A percentile compares a stretch with the other conserved stretches of the same genome.
Conservation (phyloP, 2,329 filamentous ascomycete genomes). For the Metarhizium album region DNA sequence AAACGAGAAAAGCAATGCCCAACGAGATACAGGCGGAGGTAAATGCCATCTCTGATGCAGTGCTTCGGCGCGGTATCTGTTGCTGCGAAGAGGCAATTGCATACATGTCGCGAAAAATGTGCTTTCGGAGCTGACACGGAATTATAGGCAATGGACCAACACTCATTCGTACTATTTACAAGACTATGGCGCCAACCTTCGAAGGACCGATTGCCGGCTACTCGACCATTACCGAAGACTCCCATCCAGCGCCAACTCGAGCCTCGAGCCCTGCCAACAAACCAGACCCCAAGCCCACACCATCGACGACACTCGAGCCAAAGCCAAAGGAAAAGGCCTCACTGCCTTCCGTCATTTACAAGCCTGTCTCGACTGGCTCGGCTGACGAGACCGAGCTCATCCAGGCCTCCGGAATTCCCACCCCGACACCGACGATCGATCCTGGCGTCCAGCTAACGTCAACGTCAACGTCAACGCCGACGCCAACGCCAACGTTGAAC, state of each 20-base stretch:
- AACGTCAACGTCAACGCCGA: conserved; percentile 9
- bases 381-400: conserved; percentile 18
- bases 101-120: not conserved
- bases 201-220: conserved; percentile 31
- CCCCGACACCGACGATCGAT: conserved; percentile 6
- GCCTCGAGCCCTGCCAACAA: not conserved
- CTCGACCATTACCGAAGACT: conserved; percentile 20
- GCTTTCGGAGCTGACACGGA: not conserved
- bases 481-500: conserved; percentile 10
- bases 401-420: conserved; percentile 17
- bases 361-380: conserved; percentile 15
- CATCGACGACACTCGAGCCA: conserved; percentile 4
- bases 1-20: not conserved
- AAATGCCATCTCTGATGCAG: not conserved
- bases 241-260: conserved; percentile 5
- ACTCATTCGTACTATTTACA: conserved; percentile 28
- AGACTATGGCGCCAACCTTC: conserved; percentile 30
- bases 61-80: too few relatives aligned
- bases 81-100: not conserved
- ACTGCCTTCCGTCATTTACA: conserved; percentile 17
- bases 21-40: conserved; percentile 1
- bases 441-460: conserved; percentile 7
- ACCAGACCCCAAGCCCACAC: conserved; percentile 1
- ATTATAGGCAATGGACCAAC: conserved; percentile 11
- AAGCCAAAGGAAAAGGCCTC: conserved; percentile 9